A percentile compares a stretch with the other conserved stretches of the same genome.
phyloP scores from a whole-genome alignment of 2,329 filamentous ascomycete species.

The Ophiosphaerella herpotricha region DNA sequence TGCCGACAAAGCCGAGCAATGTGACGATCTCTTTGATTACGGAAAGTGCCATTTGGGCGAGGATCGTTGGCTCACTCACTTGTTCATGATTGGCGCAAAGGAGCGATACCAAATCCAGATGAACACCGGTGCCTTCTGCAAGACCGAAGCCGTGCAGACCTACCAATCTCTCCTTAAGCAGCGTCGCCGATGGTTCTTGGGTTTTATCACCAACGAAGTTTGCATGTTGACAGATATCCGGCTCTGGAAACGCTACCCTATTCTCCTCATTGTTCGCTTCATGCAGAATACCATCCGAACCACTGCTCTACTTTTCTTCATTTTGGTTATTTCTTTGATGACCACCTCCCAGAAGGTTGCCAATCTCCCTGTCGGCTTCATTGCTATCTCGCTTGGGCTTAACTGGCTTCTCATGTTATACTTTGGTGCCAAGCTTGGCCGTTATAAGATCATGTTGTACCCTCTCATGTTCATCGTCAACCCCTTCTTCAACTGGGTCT shows the following conservation, averaged over 20 bases:
- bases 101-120: conserved; percentile 95
- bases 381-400: conserved; percentile 85
- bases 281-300: conserved; percentile 97
- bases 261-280: conserved; percentile 84
- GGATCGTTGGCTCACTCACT: conserved; percentile 94
- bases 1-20: conserved; percentile 93
- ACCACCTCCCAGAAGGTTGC: conserved; percentile 79
- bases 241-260: conserved; percentile 87
- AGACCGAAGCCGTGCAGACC: conserved; percentile 93
- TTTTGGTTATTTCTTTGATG: conserved; percentile 84
- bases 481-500: conserved; percentile 97
- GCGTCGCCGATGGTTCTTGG: conserved; percentile 92
- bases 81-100: conserved; percentile 98
- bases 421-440: conserved; percentile 82
- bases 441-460: conserved; percentile 94
- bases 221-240: conserved; percentile 97
- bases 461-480: conserved; percentile 95
- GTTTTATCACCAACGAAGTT: conserved; percentile 96
- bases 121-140: conserved; percentile 97
- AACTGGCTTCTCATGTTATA: conserved; percentile 98
- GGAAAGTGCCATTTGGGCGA: conserved; percentile 94
- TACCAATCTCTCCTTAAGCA: conserved; percentile 88
- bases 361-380: conserved; percentile 89
- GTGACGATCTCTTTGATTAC: conserved; percentile 94
- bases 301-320: conserved; percentile 90